Evolutionary conservation across 805 yeast genomes (phyloP), one percentile per base, ranked within the genome.

Genomic region (Saturnispora halmiae): DNA sequence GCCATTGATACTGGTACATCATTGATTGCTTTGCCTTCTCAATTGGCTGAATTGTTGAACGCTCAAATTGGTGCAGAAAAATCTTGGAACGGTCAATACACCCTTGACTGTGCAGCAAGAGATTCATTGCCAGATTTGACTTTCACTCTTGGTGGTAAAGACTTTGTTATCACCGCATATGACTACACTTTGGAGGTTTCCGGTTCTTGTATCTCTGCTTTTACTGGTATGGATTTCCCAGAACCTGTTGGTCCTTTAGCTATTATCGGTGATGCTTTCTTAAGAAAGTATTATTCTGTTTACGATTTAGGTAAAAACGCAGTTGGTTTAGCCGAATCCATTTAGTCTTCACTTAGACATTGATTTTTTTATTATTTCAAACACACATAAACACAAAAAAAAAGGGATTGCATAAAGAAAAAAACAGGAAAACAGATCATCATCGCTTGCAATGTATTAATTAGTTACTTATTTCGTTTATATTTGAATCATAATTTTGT

Each of bases 1-100:
- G 96, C 95, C 46, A 87, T 92, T 59, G 98, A 92, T 65, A 92
- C 98, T 44, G 98, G 98, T 66, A 92, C 98, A 49, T 90, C 97
- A 28, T 74, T 92, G 63, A 82, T 92, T 63, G 87, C 95, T 36
- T 72, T 92, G 59, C 98, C 98, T 52, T 80, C 95, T 21, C 90
- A 92, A 38, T 70, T 92, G 58, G 97, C 98, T 36, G 98, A 92
- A 69, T 83, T 92, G 54, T 69, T 92, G 60, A 92, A 92, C 64
- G 71, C 95, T 42, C 86, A 87, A 72, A 92, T 92, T 60, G 98
- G 98, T 55, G 98, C 98, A 42, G 82, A 78, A 65, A 92, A 90
- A 70, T 78, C 88, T 38, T 92, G 97, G 97, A 77, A 88, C 40
- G 98, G 98, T 51, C 97, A 92, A 73, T 92, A 92, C 73, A 70